Base-by-base conservation (phyloP, 192 early-diverging fungal species). In the Pecoramyces ruminantium region DNA sequence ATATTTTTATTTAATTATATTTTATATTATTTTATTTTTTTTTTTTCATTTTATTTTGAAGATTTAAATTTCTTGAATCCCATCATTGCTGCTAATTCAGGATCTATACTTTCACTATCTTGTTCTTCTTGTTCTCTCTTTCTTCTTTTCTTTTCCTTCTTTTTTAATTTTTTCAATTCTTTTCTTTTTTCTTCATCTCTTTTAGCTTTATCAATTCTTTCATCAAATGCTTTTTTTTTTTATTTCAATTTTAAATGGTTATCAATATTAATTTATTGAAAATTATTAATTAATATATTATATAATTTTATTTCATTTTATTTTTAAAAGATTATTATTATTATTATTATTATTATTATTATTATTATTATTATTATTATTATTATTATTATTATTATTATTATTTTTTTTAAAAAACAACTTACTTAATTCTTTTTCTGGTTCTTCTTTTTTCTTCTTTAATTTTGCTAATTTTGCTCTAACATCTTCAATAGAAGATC, bases 71-170 rank as follows among this genome's bases (percentile, higher is more conserved):
- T 67, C 9, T 67, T 67, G 25, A 67, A 89, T 77, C 94, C 96
- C 92, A 97, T 96, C 86, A 94, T 85, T 42, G 87, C 88, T 18
- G 91, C 89, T 85, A 97, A 92, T 12, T 90, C 92, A 4, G 86
- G 82, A 78, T 92, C 90, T 27, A 87, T 88, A 17, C 85, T 87
- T 6, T 80, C 81, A 28, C 85, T 82, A 9, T 38, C 84, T 30
- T 42, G 30, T 12, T 77, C 81, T 34, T 80, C 81, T 28, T 81
- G 85, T 29, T 80, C 83, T 30, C 83, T 80, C 81, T 88, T 81
- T 80, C 85, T 79, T 82, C 83, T 84, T 28, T 79, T 79, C 80
- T 86, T 83, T 27, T 79, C 83, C 30, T 88, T 83, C 82, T 91
- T 93, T 83, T 92, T 90, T 80, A 84, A 83, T 83, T 86, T 87